Conservation (phyloP, 371 early-diverging fungal genomes). For the Mortierella sp. region DNA sequence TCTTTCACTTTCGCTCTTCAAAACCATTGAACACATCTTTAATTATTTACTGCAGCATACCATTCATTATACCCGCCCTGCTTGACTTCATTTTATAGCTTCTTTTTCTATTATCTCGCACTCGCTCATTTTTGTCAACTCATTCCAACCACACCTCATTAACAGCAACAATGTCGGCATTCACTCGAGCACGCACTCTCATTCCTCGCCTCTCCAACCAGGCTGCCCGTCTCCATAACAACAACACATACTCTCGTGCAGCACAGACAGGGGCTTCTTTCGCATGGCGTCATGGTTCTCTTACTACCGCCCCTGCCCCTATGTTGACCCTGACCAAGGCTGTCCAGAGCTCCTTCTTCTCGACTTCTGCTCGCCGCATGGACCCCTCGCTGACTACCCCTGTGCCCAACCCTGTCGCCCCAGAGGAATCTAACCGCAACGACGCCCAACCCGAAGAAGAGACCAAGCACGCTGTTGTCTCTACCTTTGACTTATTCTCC, state of each 20-base stretch:
- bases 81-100: neutral
- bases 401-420: constrained; percentile 45
- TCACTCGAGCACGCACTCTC: constrained; percentile 29
- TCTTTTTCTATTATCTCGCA: neutral
- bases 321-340: constrained; percentile 37
- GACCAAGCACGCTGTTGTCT: constrained; percentile 88
- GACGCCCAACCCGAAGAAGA: constrained; percentile 39
- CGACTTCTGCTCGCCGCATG: constrained; percentile 37
- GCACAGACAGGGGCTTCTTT: neutral
- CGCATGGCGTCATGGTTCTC: neutral
- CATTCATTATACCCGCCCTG: constrained; percentile 10
- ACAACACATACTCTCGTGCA: constrained; percentile 12
- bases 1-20: neutral
- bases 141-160: neutral
- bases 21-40: neutral
- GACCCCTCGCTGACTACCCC: constrained; percentile 57
- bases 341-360: constrained; percentile 39
- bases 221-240: constrained; percentile 7
- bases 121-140: neutral
- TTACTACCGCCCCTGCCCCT: constrained; percentile 8
- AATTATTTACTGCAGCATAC: neutral
- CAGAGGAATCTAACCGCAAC: constrained; percentile 22
- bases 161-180: constrained; percentile 37
- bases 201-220: constrained; percentile 33
- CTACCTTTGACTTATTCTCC: constrained; percentile 95